Percentiles rank a stretch among this genome's conserved stretches.
phyloP scores from a whole-genome alignment of 345 rosid genomes.

The Hibiscus mutabilis region DNA sequence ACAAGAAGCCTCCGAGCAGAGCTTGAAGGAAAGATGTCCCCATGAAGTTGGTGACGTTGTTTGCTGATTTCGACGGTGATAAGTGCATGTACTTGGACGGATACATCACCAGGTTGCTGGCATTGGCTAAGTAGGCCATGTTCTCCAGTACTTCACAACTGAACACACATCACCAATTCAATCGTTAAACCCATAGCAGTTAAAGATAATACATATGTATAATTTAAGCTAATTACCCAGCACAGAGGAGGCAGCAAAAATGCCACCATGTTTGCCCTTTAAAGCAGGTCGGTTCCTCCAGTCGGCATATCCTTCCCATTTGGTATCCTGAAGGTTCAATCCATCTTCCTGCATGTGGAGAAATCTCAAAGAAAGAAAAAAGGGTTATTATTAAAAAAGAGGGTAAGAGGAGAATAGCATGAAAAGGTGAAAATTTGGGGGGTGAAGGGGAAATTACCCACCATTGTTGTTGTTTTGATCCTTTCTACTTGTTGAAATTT shows the following conservation, averaged over 20 bases:
- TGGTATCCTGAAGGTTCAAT: conserved; percentile 21
- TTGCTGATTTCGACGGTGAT: conserved; percentile 65
- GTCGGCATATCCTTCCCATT: conserved; percentile 78
- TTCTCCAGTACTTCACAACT: conserved; percentile 88
- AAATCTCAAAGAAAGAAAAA: background rate
- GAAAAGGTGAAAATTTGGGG: background rate
- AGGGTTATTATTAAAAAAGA: background rate
- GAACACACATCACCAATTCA: conserved; percentile 5
- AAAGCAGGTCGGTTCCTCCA: conserved; percentile 63
- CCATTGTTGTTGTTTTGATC: conserved; percentile 36
- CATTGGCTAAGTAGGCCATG: conserved; percentile 71
- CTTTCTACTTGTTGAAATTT: background rate
- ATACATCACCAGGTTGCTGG: conserved; percentile 73
- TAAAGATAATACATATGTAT: background rate
- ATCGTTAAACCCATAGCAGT: background rate
- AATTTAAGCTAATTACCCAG: conserved; percentile 28
- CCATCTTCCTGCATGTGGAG: conserved; percentile 50
- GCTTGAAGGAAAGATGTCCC: conserved; percentile 79
- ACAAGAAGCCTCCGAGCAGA: conserved; percentile 77
- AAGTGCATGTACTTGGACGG: conserved; percentile 55
- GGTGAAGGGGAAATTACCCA: conserved; percentile 29
- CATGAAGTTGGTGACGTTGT: conserved; percentile 75
- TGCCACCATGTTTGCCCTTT: conserved; percentile 66
- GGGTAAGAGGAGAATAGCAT: background rate
- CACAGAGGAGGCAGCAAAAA: conserved; percentile 62